phyloP scores from a whole-genome alignment of 371 early-diverging fungal species.

The Choanephora cucurbitarum region DNA sequence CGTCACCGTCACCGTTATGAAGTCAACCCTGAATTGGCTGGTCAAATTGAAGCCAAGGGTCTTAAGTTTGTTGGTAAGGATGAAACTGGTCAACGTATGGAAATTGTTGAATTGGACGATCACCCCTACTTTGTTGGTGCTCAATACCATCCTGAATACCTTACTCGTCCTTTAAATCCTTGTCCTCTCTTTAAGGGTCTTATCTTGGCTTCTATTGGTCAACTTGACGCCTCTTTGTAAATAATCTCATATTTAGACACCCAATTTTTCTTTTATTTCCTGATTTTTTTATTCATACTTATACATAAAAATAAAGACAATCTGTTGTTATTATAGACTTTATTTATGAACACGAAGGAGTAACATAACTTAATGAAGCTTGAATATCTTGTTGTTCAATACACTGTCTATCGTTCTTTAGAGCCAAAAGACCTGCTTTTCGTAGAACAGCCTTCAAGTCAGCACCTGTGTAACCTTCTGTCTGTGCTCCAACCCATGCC shows the following conservation, averaged over 20 bases:
- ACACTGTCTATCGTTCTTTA: constrained; percentile 21
- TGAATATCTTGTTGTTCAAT: constrained; percentile 19
- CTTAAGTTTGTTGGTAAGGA: constrained; percentile 93
- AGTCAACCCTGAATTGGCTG: constrained; percentile 88
- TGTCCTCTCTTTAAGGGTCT: constrained; percentile 95
- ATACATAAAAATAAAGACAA: too few species aligned
- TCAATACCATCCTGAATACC: constrained; percentile 99
- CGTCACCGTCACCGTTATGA: constrained; percentile 99
- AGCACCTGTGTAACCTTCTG: constrained; percentile 76
- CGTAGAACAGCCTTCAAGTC: constrained; percentile 81
- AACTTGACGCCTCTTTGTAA: constrained; percentile 38
- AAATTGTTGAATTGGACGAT: constrained; percentile 89
- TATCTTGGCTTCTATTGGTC: constrained; percentile 77
- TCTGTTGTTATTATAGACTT: too few species aligned
- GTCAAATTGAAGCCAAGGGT: constrained; percentile 81
- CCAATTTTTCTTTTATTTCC: constrained; percentile 1
- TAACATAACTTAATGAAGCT: constrained; percentile 12
- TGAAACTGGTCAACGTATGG: constrained; percentile 95
- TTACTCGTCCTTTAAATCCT: constrained; percentile 93
- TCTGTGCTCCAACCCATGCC: constrained; percentile 44
- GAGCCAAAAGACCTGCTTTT: constrained; percentile 71
- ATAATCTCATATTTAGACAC: constrained; percentile 1
- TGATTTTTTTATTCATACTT: constrained; percentile 7
- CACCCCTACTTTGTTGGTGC: constrained; percentile 98
- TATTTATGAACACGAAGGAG: constrained; percentile 14